These are phyloP conservation scores for Calocybe indica DNA, from an alignment of 768 basidiomycete genomes.

Conservation along the genomic window DNA sequence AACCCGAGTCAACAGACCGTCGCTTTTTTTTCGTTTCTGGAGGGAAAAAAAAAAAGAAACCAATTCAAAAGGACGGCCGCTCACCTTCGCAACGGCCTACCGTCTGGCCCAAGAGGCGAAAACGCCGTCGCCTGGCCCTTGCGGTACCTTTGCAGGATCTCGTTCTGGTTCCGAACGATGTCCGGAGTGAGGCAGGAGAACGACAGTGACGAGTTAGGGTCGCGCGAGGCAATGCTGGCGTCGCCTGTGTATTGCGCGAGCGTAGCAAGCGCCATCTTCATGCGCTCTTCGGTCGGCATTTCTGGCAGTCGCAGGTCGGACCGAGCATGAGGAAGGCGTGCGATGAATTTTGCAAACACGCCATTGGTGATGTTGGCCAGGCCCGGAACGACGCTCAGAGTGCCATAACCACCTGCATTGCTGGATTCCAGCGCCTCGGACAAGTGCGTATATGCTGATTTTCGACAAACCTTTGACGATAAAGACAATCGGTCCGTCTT, in stretches of 20 bases:
- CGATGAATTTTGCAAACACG: slow-evolving; percentile 56
- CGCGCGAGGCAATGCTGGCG: slow-evolving; percentile 37
- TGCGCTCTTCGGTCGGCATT: slow-evolving; percentile 36
- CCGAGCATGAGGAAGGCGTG: slow-evolving; percentile 41
- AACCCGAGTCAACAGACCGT: neutral
- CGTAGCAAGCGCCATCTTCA: slow-evolving; percentile 45
- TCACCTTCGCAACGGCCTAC: slow-evolving; percentile 58
- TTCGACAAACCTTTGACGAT: slow-evolving; percentile 49
- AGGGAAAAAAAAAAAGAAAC: no score
- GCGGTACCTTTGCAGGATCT: slow-evolving; percentile 39
- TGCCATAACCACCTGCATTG: slow-evolving; percentile 45
- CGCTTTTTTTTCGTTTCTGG: neutral
- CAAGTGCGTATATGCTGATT: no score
- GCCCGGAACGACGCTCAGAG: slow-evolving; percentile 48
- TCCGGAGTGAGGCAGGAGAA: slow-evolving; percentile 60
- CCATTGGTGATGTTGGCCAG: slow-evolving; percentile 60
- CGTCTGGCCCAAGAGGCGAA: slow-evolving; percentile 51
- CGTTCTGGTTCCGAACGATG: slow-evolving; percentile 43
- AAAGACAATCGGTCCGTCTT: slow-evolving; percentile 45
- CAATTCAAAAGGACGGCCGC: slow-evolving; percentile 11
- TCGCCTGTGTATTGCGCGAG: slow-evolving; percentile 48
- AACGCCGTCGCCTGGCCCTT: slow-evolving; percentile 42
- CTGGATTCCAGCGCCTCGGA: no score
- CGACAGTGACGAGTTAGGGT: slow-evolving; percentile 58
- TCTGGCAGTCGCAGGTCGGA: slow-evolving; percentile 40